Evolutionary conservation across 331 rosid species (phyloP), one percentile per base, ranked within the genome.

Genomic region (Spiraea crenata): DNA sequence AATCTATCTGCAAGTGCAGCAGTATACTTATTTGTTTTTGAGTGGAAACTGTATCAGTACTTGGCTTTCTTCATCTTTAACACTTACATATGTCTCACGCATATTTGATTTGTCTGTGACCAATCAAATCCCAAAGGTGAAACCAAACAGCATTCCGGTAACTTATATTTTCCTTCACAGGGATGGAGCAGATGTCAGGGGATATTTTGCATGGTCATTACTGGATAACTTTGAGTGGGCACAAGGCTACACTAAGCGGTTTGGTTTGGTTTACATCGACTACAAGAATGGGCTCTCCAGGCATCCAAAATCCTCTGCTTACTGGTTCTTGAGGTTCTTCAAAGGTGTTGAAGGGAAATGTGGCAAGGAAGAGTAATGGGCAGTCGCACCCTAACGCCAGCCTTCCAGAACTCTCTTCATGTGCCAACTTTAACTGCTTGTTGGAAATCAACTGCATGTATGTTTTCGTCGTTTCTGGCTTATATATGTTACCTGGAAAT

Each of bases 201-300:
- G 98, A 72, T 82, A 93, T 84, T 93, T 93, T 70, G 98, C 96
- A 8, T 93, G 98, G 98, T 90, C 98, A 41, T 82, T 93, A 52
- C 38, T 93, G 39, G 98, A 88, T 86, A 93, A 93, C 89, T 93
- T 93, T 49, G 97, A 93, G 80, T 93, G 98, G 98, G 92, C 89
- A 40, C 88, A 88, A 79, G 98, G 97, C 17, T 93, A 89, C 74
- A 90, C 98, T n/a, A 93, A 93, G 79, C 92, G 97, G 60, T 93
- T 93, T 59, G 97, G 98, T 58, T 85, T 93, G 84, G 80, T 93
- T 6, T 89, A 83, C 67, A 90, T 93, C 6, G 96, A 93, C 85
- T 93, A 85, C 71, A 89, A 90, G 74, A 83, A 90, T 60, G 96
- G 85, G 25, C 92, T 90, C 55, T 67, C 88, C 37, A 83, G 98